These are phyloP conservation scores for Aspergillus incahuasiensis DNA, from an alignment of 495 filamentous ascomycete species.

Conservation along the genomic window DNA sequence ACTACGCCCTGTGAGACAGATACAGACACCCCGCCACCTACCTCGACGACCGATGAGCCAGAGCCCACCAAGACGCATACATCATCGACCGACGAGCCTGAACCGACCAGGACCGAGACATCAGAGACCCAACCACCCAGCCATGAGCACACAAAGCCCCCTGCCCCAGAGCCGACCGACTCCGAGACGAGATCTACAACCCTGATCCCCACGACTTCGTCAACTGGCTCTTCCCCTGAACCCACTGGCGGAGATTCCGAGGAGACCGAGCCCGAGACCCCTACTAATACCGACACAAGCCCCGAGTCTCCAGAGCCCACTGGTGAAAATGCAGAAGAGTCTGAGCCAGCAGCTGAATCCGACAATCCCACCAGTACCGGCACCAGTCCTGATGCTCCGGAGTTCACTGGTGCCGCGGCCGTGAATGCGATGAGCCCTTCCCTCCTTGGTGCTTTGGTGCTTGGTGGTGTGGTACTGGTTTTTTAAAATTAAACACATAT, in stretches of 20 bases:
- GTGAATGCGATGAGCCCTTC: constrained; percentile 20
- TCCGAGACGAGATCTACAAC: constrained; percentile 4
- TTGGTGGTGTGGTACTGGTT: constrained; percentile 18
- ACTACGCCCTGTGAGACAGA: background rate
- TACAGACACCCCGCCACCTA: background rate
- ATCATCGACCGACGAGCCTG: too few species aligned
- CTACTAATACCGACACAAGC: background rate
- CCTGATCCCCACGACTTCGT: background rate
- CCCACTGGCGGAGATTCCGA: background rate
- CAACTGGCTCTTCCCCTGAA: constrained; percentile 11
- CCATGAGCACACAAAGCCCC: background rate
- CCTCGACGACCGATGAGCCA: background rate
- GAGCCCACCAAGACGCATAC: background rate
- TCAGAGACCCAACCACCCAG: background rate
- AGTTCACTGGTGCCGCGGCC: constrained; percentile 31
- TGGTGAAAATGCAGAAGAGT: constrained; percentile 10
- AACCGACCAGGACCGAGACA: too few species aligned
- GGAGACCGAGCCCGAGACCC: background rate
- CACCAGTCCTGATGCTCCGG: constrained; percentile 6
- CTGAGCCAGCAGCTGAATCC: background rate
- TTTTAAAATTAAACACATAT: background rate
- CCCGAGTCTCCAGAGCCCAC: constrained; percentile 20
- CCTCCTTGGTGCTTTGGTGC: constrained; percentile 24
- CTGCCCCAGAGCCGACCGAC: background rate
- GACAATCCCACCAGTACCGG: background rate